Evolutionary conservation across 306 rosid species (phyloP), one percentile per base, ranked within the genome.

Genomic region (Dalbergia oliveri): DNA sequence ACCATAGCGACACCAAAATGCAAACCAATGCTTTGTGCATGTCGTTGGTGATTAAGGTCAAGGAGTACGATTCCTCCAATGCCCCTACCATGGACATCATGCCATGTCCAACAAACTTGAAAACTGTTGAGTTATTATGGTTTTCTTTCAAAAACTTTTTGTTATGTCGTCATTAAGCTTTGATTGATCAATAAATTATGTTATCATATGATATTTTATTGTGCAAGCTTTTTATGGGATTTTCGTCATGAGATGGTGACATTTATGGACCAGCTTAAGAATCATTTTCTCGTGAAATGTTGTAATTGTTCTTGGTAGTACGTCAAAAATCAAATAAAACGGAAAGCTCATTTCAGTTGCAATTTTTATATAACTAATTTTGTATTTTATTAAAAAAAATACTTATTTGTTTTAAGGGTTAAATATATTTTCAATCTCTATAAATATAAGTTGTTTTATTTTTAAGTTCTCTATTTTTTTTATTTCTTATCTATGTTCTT

Each of bases 11-110:
- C 19, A 44, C 56, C 67, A 62, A 72, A 73, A 47, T 11, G 57
- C 33, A 12, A 79, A 75, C 41, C 26, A 62, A 63, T 63, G 62
- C 0, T 79, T 75, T 82, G 77, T 81, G 74, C 15, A 75, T 35
- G 82, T 79, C 84, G 21, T 75, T 79, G 66, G 6, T 77, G 85
- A 77, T 85, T 67, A 81, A 54, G 37, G n/a, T 44, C 62, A 66
- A 59, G 44, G 67, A 77, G 53, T 41, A 43, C 88, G 88, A 73
- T 85, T 81, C 57, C 70, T 49, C 73, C 86, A 79, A 86, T 74
- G 86, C 66, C 33, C 84, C 81, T 84, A 78, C 74, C 34, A 67
- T 50, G 50, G 7, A 47, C 73, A 81, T 56, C 72, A 63, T 70
- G 80, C 75, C 69, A 63, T 64, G 39, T 51, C 19, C 47, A 66